Evolutionary conservation across 164 flowering plant genomes (phyloP).

Genomic region (Vitis labrusca): DNA sequence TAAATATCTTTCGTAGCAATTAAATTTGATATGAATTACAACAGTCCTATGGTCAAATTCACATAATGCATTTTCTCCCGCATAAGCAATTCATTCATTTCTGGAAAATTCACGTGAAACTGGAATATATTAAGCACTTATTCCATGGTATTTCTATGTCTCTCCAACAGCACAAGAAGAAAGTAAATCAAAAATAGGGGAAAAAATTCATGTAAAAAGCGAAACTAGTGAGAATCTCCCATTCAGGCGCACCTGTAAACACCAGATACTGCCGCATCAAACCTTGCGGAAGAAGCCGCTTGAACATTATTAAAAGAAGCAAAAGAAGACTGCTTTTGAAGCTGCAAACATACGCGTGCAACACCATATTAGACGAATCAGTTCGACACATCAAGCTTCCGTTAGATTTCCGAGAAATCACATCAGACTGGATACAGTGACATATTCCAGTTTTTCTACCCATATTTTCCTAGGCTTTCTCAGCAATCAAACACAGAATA

Average conservation of each 20-base stretch:
- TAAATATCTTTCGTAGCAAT: too few species aligned
- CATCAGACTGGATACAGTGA: background rate
- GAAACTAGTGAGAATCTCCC: background rate
- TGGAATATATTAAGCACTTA: too few species aligned
- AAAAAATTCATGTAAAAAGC: background rate
- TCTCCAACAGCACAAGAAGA: too few species aligned
- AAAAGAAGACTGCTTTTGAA: conserved; percentile 18
- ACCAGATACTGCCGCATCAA: conserved; percentile 21
- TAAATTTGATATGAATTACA: too few species aligned
- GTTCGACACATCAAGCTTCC: too few species aligned
- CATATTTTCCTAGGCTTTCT: background rate
- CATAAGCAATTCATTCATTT: too few species aligned
- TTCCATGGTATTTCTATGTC: too few species aligned
- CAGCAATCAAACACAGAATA: background rate
- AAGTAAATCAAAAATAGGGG: background rate
- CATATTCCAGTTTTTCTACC: background rate
- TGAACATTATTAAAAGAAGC: conserved; percentile 1
- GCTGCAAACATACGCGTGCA: conserved; percentile 10
- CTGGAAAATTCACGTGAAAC: too few species aligned
- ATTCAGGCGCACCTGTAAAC: conserved; percentile 16
- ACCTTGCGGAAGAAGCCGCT: conserved; percentile 5
- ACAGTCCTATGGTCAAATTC: too few species aligned
- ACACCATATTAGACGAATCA: background rate
- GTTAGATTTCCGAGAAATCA: background rate
- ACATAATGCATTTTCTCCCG: too few species aligned